Conservation (phyloP, 129 eudicot genomes). For the Arctium minus region DNA sequence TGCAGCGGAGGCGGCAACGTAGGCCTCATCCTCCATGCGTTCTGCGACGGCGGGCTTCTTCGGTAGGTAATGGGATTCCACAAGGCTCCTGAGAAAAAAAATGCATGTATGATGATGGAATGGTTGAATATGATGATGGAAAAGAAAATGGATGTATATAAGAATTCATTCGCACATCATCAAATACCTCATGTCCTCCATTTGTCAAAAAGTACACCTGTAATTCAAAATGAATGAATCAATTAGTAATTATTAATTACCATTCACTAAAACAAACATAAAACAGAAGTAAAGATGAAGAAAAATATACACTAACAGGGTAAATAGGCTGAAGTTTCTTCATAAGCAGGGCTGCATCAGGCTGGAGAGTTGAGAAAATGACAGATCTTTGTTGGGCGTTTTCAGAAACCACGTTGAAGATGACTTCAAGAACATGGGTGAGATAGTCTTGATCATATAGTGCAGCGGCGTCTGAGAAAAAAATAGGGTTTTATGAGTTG, state of each 20-base stretch:
- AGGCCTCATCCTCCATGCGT: no score
- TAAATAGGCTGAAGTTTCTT: slow-evolving; percentile 66
- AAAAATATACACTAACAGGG: slow-evolving; percentile 44
- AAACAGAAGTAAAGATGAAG: neutral
- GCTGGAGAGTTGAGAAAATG: slow-evolving; percentile 74
- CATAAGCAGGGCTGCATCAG: slow-evolving; percentile 73
- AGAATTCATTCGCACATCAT: slow-evolving; percentile 74
- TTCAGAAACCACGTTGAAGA: slow-evolving; percentile 49
- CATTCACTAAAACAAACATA: no score
- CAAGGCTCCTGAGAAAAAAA: no score
- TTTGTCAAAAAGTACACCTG: slow-evolving; percentile 67
- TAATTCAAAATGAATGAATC: no score
- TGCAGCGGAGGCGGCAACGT: no score
- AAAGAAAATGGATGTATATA: neutral
- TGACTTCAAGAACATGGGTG: slow-evolving; percentile 46
- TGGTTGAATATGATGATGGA: no score
- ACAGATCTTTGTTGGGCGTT: slow-evolving; percentile 64
- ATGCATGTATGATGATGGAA: no score
- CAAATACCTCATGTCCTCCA: slow-evolving; percentile 61
- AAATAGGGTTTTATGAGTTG: no score
- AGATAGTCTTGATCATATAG: slow-evolving; percentile 55
- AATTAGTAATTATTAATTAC: no score
- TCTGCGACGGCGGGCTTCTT: no score
- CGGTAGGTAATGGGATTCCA: no score
- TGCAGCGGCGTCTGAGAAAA: no score